A percentile compares a stretch with the other conserved stretches of the same genome.
Evolutionary conservation across 306 rosid genomes (phyloP).

Genomic region (Myrica gale): DNA sequence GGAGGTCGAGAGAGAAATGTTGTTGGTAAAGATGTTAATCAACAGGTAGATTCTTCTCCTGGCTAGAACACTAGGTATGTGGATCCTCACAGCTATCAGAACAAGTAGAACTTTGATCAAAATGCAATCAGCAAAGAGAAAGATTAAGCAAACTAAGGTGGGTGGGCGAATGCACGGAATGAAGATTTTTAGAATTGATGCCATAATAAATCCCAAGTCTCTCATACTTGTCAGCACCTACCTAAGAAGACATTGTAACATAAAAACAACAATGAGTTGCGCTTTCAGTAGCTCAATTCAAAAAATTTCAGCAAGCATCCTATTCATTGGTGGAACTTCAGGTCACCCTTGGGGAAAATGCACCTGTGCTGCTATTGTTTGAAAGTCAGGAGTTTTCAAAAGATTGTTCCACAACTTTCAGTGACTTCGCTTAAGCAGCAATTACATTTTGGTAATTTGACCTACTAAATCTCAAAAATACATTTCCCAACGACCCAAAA

Average conservation of each 20-base stretch:
- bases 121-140: neutral
- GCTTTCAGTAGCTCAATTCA: neutral
- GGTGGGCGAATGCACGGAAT: neutral
- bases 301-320: neutral
- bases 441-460: neutral
- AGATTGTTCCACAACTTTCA: neutral
- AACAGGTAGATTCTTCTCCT: neutral
- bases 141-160: neutral
- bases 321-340: neutral
- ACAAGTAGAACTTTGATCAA: neutral
- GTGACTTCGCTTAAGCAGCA: neutral
- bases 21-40: neutral
- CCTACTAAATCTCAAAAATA: neutral
- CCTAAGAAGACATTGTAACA: neutral
- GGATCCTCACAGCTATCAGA: neutral
- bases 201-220: neutral
- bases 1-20: neutral
- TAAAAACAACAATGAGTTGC: neutral
- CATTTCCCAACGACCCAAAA: neutral
- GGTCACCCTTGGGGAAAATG: neutral
- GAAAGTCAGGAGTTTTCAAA: neutral
- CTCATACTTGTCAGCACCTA: neutral
- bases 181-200: neutral
- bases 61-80: neutral
- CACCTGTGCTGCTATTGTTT: neutral